phyloP scores from a whole-genome alignment of 2,329 filamentous ascomycete genomes.

The Pseudocercospora musae region DNA sequence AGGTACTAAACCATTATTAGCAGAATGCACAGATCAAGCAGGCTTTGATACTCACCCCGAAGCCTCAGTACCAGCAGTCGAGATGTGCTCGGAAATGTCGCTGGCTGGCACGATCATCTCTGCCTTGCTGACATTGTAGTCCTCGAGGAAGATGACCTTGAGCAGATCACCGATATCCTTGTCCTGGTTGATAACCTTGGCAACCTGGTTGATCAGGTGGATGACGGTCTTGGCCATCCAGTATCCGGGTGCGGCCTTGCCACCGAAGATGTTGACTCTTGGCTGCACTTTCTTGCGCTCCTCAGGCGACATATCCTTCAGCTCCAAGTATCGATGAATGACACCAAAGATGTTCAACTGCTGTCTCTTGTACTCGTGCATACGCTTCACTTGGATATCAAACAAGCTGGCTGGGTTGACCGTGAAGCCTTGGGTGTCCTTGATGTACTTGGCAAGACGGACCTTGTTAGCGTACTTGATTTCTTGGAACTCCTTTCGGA shows the following conservation, averaged over 20 bases:
- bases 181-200: slow-evolving; percentile 86
- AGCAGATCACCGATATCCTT: slow-evolving; percentile 86
- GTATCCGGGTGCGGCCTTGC: slow-evolving; percentile 95
- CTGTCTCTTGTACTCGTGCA: slow-evolving; percentile 95
- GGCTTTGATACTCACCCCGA: slow-evolving; percentile 43
- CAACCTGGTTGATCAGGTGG: slow-evolving; percentile 90
- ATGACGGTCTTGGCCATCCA: slow-evolving; percentile 99
- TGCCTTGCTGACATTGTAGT: slow-evolving; percentile 99
- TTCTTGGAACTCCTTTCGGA: slow-evolving; percentile 91
- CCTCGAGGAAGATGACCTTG: slow-evolving; percentile 95
- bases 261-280: slow-evolving; percentile 92
- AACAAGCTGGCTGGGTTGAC: slow-evolving; percentile 89
- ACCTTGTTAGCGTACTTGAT: slow-evolving; percentile 98
- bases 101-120: slow-evolving; percentile 94
- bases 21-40: not conserved
- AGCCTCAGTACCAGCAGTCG: slow-evolving; percentile 89
- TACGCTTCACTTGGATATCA: slow-evolving; percentile 97
- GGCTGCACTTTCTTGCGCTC: slow-evolving; percentile 83
- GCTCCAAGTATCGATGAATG: slow-evolving; percentile 85
- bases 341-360: slow-evolving; percentile 99
- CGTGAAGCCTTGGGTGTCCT: slow-evolving; percentile 70
- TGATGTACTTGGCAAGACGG: slow-evolving; percentile 86
- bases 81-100: slow-evolving; percentile 97
- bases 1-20: slow-evolving; percentile 56
- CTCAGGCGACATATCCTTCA: slow-evolving; percentile 80